Conservation (phyloP, 2,329 filamentous ascomycete species). For the Beauveria scarabaeidicola region DNA sequence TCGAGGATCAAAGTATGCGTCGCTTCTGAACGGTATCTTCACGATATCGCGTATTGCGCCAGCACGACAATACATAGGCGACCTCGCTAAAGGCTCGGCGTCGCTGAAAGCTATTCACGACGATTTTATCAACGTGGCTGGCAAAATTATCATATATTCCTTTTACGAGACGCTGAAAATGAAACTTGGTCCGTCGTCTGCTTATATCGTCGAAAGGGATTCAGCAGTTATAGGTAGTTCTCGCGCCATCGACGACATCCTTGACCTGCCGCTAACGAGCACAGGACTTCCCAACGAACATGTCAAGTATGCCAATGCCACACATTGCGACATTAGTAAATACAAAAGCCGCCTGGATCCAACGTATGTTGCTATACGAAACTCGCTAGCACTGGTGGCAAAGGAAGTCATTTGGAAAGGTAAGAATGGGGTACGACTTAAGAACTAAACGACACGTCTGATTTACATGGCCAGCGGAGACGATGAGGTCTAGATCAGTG, state of each 20-base stretch:
- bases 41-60: constrained; percentile 12
- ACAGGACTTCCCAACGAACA: constrained; percentile 17
- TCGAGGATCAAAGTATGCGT: constrained; percentile 23
- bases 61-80: constrained; percentile 18
- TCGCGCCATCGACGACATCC: no score
- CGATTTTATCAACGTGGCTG: constrained; percentile 20
- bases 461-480: no score
- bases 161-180: constrained; percentile 27
- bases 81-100: constrained; percentile 18
- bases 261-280: no score
- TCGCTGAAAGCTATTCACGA: constrained; percentile 24
- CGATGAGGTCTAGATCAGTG: no score
- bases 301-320: constrained; percentile 19
- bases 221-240: constrained; percentile 25
- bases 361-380: constrained; percentile 20
- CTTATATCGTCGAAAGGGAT: constrained; percentile 23
- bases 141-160: constrained; percentile 22
- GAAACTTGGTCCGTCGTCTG: constrained; percentile 16
- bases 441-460: no score
- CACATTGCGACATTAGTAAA: constrained; percentile 17
- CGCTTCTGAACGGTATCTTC: constrained; percentile 20
- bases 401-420: no score
- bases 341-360: constrained; percentile 20
- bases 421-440: no score
- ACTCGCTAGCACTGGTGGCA: constrained; percentile 16